A percentile compares a stretch with the other conserved stretches of the same genome.
Conservation (phyloP, 352 stramenopile species). For the Phytophthora sojae region DNA sequence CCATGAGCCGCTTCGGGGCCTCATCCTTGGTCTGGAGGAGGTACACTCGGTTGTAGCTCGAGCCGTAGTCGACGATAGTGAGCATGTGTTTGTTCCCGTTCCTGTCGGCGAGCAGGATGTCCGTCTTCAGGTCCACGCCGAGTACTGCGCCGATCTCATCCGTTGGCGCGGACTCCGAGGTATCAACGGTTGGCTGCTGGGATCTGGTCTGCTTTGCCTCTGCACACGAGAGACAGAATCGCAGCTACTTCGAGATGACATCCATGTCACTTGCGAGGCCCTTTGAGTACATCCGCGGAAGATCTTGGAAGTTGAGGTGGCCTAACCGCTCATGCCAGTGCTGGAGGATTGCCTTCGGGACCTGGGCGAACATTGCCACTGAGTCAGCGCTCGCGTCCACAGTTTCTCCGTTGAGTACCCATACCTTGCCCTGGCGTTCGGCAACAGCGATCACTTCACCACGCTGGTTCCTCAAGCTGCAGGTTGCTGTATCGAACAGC, state of each 20-base stretch:
- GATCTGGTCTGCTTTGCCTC: not conserved
- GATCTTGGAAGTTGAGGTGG: not conserved
- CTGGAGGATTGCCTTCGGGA: not conserved
- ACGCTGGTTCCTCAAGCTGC: not conserved
- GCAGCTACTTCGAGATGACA: not conserved
- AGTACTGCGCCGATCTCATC: constrained; percentile 1
- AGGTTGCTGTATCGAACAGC: not conserved
- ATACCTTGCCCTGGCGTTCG: not conserved
- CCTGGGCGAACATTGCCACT: not conserved
- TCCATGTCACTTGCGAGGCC: not conserved
- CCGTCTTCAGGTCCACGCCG: not conserved
- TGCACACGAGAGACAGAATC: not conserved
- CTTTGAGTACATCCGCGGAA: not conserved
- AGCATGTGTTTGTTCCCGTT: not conserved
- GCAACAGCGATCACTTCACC: not conserved
- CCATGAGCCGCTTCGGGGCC: not conserved
- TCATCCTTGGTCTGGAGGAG: not conserved
- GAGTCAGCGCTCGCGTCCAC: not conserved
- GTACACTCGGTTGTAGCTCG: not conserved
- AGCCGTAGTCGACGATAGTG: not conserved
- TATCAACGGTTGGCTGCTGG: not conserved
- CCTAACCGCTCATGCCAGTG: not conserved
- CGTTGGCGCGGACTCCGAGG: not conserved
- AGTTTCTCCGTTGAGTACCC: not conserved
- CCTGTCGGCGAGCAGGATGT: not conserved